Evolutionary conservation across 176 grass and related monocot species (phyloP), one percentile per base, ranked within the genome.

Genomic region (Rhynchospora breviuscula): DNA sequence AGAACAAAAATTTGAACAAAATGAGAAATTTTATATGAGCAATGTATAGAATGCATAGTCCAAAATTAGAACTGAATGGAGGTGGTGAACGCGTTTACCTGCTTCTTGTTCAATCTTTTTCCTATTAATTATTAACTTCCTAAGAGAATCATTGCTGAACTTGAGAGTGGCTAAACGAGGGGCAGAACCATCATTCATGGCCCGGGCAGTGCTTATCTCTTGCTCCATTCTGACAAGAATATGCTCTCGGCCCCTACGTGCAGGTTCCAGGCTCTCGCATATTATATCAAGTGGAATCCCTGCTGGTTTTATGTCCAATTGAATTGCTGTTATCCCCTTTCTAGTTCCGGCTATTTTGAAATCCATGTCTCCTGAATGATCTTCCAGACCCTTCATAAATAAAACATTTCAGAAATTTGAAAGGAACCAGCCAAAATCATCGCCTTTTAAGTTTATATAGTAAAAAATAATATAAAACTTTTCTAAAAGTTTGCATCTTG

Each of bases 331-430:
- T 83, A 98, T 90, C 71, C 96, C 96, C 84, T 85, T 91, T 68
- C 93, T 93, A 76, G 96, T 98, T 86, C 96, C 96, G 13, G 96
- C 90, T 89, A 98, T 98, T 91, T 98, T 98, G 83, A 98, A 98
- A 79, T 98, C 96, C 96, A 98, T 98, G 47, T 98, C 96, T 66
- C 96, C 96, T 21, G 93, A 74, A 64, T 98, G 96, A 90, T 98
- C 96, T 83, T 98, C 96, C 84, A 98, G 91, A 59, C 96, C 96
- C 96, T 98, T 83, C 51, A 81, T 84, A 86, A 81, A 63, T n/a
- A 35, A 18, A 79, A 84, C 25, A 52, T 15, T 58, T 85, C 70
- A 63, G 43, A 81, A 62, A 57, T 26, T 14, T 54, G 72, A 3
- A 35, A 18, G 7, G 10, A 0, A 19, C 40, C 67, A 46, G 1